Conservation (phyloP, 805 yeast species). For the Pichia paraexigua region DNA sequence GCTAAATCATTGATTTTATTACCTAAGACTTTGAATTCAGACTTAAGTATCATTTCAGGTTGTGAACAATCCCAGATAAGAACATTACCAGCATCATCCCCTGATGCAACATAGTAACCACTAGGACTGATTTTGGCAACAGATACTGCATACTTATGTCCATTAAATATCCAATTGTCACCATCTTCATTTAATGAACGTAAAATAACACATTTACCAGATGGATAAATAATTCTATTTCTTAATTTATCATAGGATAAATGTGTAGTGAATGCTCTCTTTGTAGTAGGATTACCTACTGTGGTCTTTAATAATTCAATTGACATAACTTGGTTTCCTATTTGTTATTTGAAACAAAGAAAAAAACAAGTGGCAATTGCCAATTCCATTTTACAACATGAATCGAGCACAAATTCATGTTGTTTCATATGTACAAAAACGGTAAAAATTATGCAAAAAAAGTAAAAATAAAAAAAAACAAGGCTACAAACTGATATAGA, state of each 20-base stretch:
- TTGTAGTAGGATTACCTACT: conserved; percentile 79
- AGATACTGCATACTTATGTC: conserved; percentile 64
- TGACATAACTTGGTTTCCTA: conserved; percentile 7
- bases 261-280: conserved; percentile 61
- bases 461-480: background rate
- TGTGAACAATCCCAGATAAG: conserved; percentile 75
- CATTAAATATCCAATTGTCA: conserved; percentile 42
- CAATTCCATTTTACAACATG: background rate
- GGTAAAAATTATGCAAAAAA: background rate
- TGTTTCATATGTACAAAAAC: background rate
- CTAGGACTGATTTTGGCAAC: conserved; percentile 85
- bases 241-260: conserved; percentile 65
- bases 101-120: conserved; percentile 85
- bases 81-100: conserved; percentile 85
- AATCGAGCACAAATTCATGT: background rate
- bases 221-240: conserved; percentile 69
- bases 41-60: conserved; percentile 54
- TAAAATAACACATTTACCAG: conserved; percentile 72
- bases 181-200: conserved; percentile 53
- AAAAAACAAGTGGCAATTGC: background rate
- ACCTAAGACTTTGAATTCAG: conserved; percentile 65
- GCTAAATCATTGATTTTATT: conserved; percentile 78
- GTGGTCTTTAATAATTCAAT: conserved; percentile 27
- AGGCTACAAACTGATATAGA: background rate
- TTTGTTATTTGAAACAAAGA: background rate